A percentile compares a stretch with the other conserved stretches of the same genome.
phyloP scores from a whole-genome alignment of 2,329 filamentous ascomycete species.

The Zymoseptoria crescenta region DNA sequence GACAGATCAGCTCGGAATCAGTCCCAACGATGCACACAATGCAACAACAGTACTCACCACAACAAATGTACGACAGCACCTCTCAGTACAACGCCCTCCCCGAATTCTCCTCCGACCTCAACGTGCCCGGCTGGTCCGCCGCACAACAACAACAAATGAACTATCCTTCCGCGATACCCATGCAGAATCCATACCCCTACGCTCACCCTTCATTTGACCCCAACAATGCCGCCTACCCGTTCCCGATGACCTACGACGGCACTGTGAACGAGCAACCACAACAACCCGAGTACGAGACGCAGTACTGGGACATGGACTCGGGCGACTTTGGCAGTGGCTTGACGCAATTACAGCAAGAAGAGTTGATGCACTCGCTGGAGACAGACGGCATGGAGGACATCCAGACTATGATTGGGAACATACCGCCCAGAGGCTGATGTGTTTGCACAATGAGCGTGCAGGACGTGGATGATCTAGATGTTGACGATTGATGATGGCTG shows the following conservation, averaged over 20 bases:
- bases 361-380: constrained; percentile 31
- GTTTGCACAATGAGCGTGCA: not conserved
- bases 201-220: constrained; percentile 21
- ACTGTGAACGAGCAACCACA: constrained; percentile 5
- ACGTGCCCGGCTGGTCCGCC: constrained; percentile 17
- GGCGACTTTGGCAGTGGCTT: constrained; percentile 28
- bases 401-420: constrained; percentile 27
- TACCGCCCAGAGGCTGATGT: not conserved
- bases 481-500: too few relatives aligned
- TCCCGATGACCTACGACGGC: constrained; percentile 12
- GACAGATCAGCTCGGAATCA: constrained; percentile 13
- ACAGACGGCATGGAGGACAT: constrained; percentile 33
- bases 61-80: constrained; percentile 15
- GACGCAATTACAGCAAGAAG: constrained; percentile 29
- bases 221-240: constrained; percentile 20
- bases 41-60: constrained; percentile 9
- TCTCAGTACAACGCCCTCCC: constrained; percentile 25
- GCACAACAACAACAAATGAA: constrained; percentile 12
- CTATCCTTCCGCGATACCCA: constrained; percentile 9
- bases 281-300: constrained; percentile 16
- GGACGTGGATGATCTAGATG: not conserved
- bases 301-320: constrained; percentile 23
- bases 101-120: constrained; percentile 22
- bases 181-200: constrained; percentile 12
- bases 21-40: constrained; percentile 12